Evolutionary conservation across 805 yeast genomes (phyloP).

Genomic region (Kuraishia molischiana): DNA sequence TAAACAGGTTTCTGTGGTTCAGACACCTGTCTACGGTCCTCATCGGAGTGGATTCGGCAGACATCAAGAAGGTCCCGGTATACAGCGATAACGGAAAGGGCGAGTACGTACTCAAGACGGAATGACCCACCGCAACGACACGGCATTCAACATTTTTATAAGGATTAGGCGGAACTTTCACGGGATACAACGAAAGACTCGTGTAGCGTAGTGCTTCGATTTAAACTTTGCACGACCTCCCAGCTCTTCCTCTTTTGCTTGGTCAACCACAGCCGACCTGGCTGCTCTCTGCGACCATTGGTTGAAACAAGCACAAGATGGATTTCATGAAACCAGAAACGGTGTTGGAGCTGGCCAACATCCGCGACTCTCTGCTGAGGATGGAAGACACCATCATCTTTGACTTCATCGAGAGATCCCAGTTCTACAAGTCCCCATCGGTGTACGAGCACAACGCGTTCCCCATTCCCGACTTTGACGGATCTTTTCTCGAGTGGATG

Average conservation of each 20-base stretch:
- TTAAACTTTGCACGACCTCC: too few species aligned
- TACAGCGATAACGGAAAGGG: neutral
- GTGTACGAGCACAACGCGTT: conserved; percentile 56
- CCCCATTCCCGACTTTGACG: conserved; percentile 54
- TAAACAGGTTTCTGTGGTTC: conserved; percentile 50
- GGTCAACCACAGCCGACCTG: too few species aligned
- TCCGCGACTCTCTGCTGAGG: conserved; percentile 73
- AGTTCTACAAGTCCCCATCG: conserved; percentile 65
- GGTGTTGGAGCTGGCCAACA: conserved; percentile 71
- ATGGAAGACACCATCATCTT: conserved; percentile 97
- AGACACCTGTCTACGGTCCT: conserved; percentile 17
- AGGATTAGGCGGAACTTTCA: too few species aligned
- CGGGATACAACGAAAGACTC: too few species aligned
- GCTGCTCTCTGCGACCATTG: too few species aligned
- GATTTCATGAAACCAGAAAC: conserved; percentile 79
- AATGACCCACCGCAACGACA: too few species aligned
- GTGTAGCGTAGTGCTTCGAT: too few species aligned
- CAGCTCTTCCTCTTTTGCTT: too few species aligned
- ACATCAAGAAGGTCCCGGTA: neutral
- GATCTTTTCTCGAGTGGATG: conserved; percentile 84
- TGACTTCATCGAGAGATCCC: conserved; percentile 87
- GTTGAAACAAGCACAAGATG: too few species aligned
- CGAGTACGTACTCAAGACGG: too few species aligned
- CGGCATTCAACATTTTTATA: too few species aligned
- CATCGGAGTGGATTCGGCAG: neutral